phyloP scores from a whole-genome alignment of 1,284 basidiomycete species.

The Dichomitus squalens region DNA sequence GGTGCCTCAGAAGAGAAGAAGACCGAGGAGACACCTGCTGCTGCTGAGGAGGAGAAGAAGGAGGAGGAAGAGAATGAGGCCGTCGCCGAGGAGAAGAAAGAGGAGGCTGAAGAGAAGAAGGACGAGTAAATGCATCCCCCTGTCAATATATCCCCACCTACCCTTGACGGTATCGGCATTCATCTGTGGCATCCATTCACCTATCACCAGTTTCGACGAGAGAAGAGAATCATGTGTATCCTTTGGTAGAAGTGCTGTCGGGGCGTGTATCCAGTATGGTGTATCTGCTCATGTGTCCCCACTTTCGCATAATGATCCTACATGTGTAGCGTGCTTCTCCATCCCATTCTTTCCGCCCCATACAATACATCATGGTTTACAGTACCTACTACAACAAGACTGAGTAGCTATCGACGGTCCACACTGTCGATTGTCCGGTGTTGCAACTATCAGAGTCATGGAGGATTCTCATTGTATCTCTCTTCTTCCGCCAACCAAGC shows the following conservation, averaged over 20 bases:
- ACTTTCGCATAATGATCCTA: slow-evolving; percentile 10
- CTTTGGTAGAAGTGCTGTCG: slow-evolving; percentile 17
- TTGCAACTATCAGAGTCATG: slow-evolving; percentile 1
- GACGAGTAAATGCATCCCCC: slow-evolving; percentile 31
- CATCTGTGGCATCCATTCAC: slow-evolving; percentile 14
- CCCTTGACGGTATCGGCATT: slow-evolving; percentile 10
- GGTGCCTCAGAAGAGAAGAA: slow-evolving; percentile 30
- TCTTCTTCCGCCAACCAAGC: slow-evolving; percentile 58
- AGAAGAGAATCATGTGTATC: slow-evolving; percentile 14
- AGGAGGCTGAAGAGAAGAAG: slow-evolving; percentile 28
- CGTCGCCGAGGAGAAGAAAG: slow-evolving; percentile 27
- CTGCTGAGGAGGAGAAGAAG: slow-evolving; percentile 24
- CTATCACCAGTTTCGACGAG: slow-evolving; percentile 1
- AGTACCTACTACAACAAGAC: slow-evolving; percentile 6
- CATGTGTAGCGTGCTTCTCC: slow-evolving; percentile 17
- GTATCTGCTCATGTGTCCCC: slow-evolving; percentile 13
- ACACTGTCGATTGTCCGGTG: neutral
- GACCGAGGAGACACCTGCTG: slow-evolving; percentile 22
- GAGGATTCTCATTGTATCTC: slow-evolving; percentile 20
- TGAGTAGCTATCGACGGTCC: neutral
- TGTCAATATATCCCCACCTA: slow-evolving; percentile 10
- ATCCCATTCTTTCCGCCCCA: slow-evolving; percentile 8
- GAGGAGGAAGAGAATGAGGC: slow-evolving; percentile 31
- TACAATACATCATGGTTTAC: slow-evolving; percentile 23
- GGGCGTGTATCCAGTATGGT: slow-evolving; percentile 21